Evolutionary conservation across 2,329 filamentous ascomycete genomes (phyloP).

Genomic region (Sporothrix globosa): DNA sequence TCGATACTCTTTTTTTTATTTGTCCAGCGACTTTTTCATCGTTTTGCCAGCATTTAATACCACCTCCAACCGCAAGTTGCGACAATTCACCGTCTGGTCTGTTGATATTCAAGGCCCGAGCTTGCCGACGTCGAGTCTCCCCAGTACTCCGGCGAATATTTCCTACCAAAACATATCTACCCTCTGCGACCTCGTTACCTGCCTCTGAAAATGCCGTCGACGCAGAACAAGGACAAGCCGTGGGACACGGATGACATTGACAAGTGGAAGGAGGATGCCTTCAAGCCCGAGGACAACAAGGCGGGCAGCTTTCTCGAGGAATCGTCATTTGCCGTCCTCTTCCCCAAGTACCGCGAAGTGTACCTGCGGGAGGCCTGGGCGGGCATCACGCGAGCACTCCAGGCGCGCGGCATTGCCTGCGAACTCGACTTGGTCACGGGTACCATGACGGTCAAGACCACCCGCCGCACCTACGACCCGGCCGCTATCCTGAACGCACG

Average conservation of each 20-base stretch:
- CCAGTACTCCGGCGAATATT: neutral
- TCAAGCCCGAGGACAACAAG: constrained; percentile 81
- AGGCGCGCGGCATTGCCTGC: constrained; percentile 86
- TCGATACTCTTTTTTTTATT: constrained; percentile 27
- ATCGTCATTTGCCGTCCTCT: constrained; percentile 83
- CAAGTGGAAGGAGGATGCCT: constrained; percentile 91
- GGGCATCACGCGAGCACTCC: constrained; percentile 80
- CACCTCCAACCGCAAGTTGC: constrained; percentile 13
- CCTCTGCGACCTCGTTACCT: neutral
- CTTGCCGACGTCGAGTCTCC: neutral
- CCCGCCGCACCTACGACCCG: constrained; percentile 86
- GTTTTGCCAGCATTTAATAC: neutral
- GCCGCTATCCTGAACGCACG: constrained; percentile 90
- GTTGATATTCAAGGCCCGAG: neutral
- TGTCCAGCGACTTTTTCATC: constrained; percentile 26
- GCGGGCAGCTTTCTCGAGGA: constrained; percentile 90
- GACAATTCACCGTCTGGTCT: neutral
- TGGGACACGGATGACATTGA: constrained; percentile 98
- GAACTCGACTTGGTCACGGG: constrained; percentile 93
- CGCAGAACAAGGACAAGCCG: constrained; percentile 84
- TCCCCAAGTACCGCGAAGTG: constrained; percentile 94
- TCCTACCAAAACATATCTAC: neutral
- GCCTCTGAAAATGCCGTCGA: constrained; percentile 71
- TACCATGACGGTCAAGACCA: constrained; percentile 96
- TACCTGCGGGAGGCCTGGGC: constrained; percentile 95